These are phyloP conservation scores for Tolypocladium ovalisporum DNA, from an alignment of 2,329 filamentous ascomycete species.

Conservation along the genomic window DNA sequence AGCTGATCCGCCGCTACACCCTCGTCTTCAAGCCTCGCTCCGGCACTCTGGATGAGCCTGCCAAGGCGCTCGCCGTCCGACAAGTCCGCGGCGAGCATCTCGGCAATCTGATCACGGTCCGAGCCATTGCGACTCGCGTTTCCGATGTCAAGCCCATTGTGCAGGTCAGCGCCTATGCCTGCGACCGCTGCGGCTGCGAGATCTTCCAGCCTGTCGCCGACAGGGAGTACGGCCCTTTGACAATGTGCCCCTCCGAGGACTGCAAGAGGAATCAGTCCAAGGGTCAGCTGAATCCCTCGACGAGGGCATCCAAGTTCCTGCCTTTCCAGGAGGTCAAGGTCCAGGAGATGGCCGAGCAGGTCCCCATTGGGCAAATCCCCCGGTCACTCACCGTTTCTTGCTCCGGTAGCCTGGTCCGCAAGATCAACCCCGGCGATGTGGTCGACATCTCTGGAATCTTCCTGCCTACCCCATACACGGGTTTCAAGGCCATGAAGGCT, in stretches of 20 bases:
- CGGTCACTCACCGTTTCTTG: constrained; percentile 83
- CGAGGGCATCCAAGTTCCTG: constrained; percentile 91
- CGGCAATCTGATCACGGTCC: constrained; percentile 84
- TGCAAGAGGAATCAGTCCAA: constrained; percentile 86
- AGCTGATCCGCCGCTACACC: constrained; percentile 87
- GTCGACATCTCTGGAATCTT: constrained; percentile 94
- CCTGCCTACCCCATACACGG: constrained; percentile 95
- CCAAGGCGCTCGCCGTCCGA: constrained; percentile 72
- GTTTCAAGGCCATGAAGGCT: constrained; percentile 92
- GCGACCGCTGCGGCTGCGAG: constrained; percentile 90
- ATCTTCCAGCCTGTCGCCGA: constrained; percentile 93
- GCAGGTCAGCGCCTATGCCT: constrained; percentile 97
- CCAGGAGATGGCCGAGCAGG: constrained; percentile 98
- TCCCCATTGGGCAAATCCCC: constrained; percentile 95
- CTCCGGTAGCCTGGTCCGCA: constrained; percentile 74
- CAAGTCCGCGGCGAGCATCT: constrained; percentile 89
- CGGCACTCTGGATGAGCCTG: constrained; percentile 51
- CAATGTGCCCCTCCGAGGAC: constrained; percentile 79
- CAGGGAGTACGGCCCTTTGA: constrained; percentile 81
- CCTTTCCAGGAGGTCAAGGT: constrained; percentile 98
- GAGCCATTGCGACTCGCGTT: constrained; percentile 88
- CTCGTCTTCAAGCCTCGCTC: constrained; percentile 90
- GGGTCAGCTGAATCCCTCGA: constrained; percentile 86
- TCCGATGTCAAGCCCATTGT: constrained; percentile 97
- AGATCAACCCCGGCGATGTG: constrained; percentile 87